phyloP scores from a whole-genome alignment of 768 basidiomycete species.

The Rhodotorula sphaerocarpa region DNA sequence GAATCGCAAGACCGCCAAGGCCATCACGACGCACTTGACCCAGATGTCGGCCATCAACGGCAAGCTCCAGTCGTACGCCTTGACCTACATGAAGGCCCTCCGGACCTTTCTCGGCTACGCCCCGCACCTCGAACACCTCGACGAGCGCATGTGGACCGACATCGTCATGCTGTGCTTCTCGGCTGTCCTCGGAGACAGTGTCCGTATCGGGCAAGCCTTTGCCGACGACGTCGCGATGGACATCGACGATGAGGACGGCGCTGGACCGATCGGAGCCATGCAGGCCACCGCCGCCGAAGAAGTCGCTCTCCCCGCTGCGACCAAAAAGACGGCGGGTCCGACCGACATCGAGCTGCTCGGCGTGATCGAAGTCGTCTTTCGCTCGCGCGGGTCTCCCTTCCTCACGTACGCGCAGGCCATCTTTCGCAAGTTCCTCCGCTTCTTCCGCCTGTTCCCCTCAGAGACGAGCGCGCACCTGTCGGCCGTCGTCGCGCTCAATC shows the following conservation, averaged over 20 bases:
- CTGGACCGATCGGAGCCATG: not conserved
- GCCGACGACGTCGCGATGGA: constrained; percentile 39
- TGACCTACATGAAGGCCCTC: constrained; percentile 75
- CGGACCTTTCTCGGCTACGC: constrained; percentile 56
- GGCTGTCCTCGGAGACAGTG: constrained; percentile 58
- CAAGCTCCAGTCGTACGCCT: constrained; percentile 56
- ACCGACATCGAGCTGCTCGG: constrained; percentile 57
- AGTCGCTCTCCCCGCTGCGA: not conserved
- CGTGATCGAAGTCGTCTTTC: constrained; percentile 56
- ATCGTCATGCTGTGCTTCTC: constrained; percentile 69
- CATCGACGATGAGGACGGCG: constrained; percentile 38
- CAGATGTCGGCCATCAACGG: constrained; percentile 54
- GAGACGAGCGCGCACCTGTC: constrained; percentile 75
- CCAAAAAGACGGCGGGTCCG: constrained; percentile 43
- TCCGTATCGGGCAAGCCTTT: constrained; percentile 34
- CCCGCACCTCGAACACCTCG: constrained; percentile 72
- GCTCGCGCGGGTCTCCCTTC: constrained; percentile 56
- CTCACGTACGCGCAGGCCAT: constrained; percentile 50
- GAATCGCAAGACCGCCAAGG: constrained; percentile 52
- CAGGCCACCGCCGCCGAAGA: constrained; percentile 8
- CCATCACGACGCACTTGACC: constrained; percentile 59
- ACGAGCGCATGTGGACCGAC: constrained; percentile 57
- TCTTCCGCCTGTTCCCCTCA: constrained; percentile 58
- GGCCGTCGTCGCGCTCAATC: constrained; percentile 60
- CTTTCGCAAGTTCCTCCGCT: constrained; percentile 55